Base-by-base conservation (phyloP, 2,329 filamentous ascomycete genomes). In the Aulographum hederae region DNA sequence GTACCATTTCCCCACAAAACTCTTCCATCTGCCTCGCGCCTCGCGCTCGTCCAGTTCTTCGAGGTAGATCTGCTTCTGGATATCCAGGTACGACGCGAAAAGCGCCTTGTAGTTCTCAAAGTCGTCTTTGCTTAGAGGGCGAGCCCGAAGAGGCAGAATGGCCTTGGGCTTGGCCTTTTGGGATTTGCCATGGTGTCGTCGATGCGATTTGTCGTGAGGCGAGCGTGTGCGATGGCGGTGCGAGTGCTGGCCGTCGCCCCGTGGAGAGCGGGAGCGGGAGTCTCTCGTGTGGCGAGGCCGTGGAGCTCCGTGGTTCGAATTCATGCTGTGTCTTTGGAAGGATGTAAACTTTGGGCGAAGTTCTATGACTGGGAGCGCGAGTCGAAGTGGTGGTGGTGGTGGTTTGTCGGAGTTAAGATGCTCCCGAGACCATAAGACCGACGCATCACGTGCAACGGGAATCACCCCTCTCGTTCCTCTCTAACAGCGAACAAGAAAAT, bases 1-100 rank as follows among this genome's bases (percentile, higher is more conserved):
- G 53, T 65, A 77, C 86, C 89, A 98, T 61, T 84, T 86, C 3
- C 68, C 64, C 10, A 86, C 52, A 45, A 95, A 98, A 49, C 82
- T 86, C 64, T 93, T 93, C 84, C 86, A 98, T 34, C 86, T 63
- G 2, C 85, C 84, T 40, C 66, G 76, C 1, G 73, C 55, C 49
- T 94, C 85, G n/a, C 68, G 65, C 39, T 81, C 74, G 34, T 72
- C 67, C 41, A 95, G 60, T 6, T 69, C 65, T 13, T 73, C 63
- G 2, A 91, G 57, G 32, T 75, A 57, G 26, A 78, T 65, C 25
- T 72, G 64, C 56, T 94, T 94, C 53, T 95, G 86, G 20, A 93
- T 68, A 43, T 85, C 78, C 17, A 95, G 65, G 44, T 94, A 95
- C 30, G 79, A 69, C 12, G 74, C 79, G 39, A 94, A 80, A 36